phyloP scores from a whole-genome alignment of 345 rosid species.

The Eucalyptus sp. region DNA sequence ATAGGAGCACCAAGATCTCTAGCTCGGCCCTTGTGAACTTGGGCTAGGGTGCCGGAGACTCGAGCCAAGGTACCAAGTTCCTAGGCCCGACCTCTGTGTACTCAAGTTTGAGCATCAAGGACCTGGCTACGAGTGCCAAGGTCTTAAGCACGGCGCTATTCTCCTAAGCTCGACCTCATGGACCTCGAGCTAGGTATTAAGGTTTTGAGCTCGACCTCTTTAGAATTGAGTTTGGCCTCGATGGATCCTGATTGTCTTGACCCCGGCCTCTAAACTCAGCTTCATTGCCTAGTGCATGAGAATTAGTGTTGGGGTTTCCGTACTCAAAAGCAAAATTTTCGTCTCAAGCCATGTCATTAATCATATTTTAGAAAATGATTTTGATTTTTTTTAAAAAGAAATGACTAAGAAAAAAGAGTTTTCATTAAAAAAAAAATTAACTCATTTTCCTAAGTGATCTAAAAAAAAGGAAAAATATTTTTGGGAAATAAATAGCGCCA shows the following conservation, averaged over 20 bases:
- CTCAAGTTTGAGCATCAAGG: too few relatives aligned
- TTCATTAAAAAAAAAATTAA: background rate
- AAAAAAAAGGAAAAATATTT: background rate
- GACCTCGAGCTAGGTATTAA: background rate
- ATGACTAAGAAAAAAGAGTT: too few relatives aligned
- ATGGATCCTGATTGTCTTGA: accelerated
- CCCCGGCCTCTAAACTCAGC: background rate
- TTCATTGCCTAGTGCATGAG: accelerated
- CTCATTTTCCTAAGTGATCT: too few relatives aligned
- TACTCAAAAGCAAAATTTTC: accelerated
- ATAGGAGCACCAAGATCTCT: accelerated
- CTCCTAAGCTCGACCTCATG: too few relatives aligned
- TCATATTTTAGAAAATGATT: too few relatives aligned
- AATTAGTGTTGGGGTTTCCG: background rate
- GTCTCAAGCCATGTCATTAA: accelerated
- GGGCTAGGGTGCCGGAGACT: too few relatives aligned
- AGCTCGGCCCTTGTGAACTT: too few relatives aligned
- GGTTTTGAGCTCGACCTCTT: accelerated
- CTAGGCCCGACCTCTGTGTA: accelerated
- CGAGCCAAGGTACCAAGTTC: too few relatives aligned
- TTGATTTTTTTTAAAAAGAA: accelerated
- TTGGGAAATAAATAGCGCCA: too few relatives aligned
- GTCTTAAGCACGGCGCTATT: too few relatives aligned
- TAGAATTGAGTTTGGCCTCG: background rate
- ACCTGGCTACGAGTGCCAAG: too few relatives aligned